phyloP scores from a whole-genome alignment of 179 eudicot species.

The Carnegiea gigantea region DNA sequence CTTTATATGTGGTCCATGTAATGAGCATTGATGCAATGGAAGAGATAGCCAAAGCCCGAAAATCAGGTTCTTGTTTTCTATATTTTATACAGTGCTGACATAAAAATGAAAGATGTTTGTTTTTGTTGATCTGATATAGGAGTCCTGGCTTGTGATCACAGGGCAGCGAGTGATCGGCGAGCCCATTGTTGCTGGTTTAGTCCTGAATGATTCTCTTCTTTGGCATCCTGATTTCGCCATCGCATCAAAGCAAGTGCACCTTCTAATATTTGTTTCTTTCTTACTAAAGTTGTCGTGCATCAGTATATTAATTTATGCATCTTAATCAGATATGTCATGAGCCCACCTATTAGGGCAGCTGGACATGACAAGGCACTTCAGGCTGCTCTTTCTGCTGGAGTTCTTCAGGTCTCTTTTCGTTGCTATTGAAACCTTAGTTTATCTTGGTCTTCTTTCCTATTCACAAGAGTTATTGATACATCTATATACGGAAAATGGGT shows the following conservation, averaged over 20 bases:
- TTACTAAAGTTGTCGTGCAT: background rate
- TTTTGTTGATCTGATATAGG: background rate
- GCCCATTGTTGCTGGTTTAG: constrained; percentile 77
- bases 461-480: too few relatives aligned
- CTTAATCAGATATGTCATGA: constrained; percentile 81
- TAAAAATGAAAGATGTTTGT: background rate
- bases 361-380: constrained; percentile 92
- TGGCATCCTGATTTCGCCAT: constrained; percentile 90
- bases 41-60: constrained; percentile 89
- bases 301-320: background rate
- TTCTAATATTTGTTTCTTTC: constrained; percentile 9
- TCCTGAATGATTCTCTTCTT: constrained; percentile 78
- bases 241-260: constrained; percentile 71
- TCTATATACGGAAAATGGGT: too few relatives aligned
- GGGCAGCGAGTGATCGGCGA: constrained; percentile 95
- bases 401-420: constrained; percentile 66
- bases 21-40: constrained; percentile 99
- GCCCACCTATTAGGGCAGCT: constrained; percentile 87
- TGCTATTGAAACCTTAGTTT: background rate
- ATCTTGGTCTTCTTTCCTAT: too few relatives aligned
- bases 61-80: constrained; percentile 50
- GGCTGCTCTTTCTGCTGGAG: constrained; percentile 76
- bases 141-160: constrained; percentile 27
- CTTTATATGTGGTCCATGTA: constrained; percentile 92
- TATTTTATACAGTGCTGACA: too few relatives aligned